A percentile compares a stretch with the other conserved stretches of the same genome.
Conservation (phyloP, 108 stramenopile genomes). For the Fragilariopsis cylindrus region DNA sequence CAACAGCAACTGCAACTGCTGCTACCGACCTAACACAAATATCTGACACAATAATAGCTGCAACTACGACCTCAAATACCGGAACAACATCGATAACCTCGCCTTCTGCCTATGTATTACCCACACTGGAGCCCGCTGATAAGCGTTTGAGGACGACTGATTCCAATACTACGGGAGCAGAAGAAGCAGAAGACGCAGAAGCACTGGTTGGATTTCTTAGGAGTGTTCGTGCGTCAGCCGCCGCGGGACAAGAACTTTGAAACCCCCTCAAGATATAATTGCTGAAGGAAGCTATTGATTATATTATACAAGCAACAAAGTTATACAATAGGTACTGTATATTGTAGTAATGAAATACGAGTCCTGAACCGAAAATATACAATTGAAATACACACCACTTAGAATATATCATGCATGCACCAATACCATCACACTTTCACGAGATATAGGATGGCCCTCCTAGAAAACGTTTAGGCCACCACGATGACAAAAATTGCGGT, state of each 20-base stretch:
- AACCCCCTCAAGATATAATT: too few species aligned
- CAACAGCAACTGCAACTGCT: slow-evolving; percentile 1
- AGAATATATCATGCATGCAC: too few species aligned
- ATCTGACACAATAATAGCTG: neutral
- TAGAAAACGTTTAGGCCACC: too few species aligned
- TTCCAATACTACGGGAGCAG: neutral
- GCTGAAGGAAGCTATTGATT: too few species aligned
- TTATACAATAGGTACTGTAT: too few species aligned
- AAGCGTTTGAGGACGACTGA: slow-evolving; percentile 41
- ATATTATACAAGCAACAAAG: too few species aligned
- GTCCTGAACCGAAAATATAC: too few species aligned
- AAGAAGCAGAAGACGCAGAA: slow-evolving; percentile 67
- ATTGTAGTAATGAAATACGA: too few species aligned
- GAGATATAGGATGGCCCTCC: too few species aligned
- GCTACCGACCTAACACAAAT: neutral
- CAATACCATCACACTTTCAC: too few species aligned
- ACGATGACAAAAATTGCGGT: too few species aligned
- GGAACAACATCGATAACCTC: slow-evolving; percentile 10
- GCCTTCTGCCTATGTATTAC: slow-evolving; percentile 6
- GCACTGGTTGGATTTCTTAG: slow-evolving; percentile 77
- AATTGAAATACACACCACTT: too few species aligned
- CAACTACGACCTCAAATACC: neutral
- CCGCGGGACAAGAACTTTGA: slow-evolving; percentile 29
- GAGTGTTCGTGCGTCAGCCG: slow-evolving; percentile 53
- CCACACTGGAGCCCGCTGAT: slow-evolving; percentile 38